Base-by-base conservation (phyloP, 1,139 yeast species). In the Candida frijolesensis region DNA sequence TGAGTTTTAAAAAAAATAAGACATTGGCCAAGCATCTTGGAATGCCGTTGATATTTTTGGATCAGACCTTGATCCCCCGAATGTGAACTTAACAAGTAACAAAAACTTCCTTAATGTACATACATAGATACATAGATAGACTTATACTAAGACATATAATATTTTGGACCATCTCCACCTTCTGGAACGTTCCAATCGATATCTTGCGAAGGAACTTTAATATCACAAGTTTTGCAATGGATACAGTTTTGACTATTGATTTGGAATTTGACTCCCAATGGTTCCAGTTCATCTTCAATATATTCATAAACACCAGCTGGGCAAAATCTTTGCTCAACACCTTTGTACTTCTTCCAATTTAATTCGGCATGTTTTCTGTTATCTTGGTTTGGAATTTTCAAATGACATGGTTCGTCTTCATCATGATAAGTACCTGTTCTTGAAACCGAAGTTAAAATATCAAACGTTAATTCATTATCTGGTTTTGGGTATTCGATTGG, bases 221-320 rank as follows among this genome's bases (percentile, higher is more conserved):
- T 94, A 70, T 94, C 99, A 74, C 99, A 94, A 1, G 98, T 92
- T 71, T 94, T 94, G 74, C 99, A 94, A 68, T 94, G 99, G 57
- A 94, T 91, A 74, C 99, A 94, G 70, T 94, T 94, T 68, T 94
- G 99, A 19, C 96, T 82, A 70, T 94, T 94, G 68, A 94, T 92
- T 67, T 90, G 95, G 72, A 94, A 92, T 61, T 83, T 80, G 30
- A 90, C 96, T 3, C 95, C 95, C 40, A 74, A 59, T 10, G 72
- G 67, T 49, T 82, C 79, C 12, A 64, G 64, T 48, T 80, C 84
- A 62, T 88, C 95, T 54, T 87, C 87, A 25, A 90, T 77, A 63
- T 90, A 94, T 69, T 94, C 99, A 66, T 94, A 94, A 11, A 94
- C 99, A 25, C 99, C 99, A 19, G 99, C 99, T 8, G 99, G 99